A percentile compares a stretch with the other conserved stretches of the same genome.
phyloP scores from a whole-genome alignment of 768 basidiomycete genomes.

The Gyrodon lividus region DNA sequence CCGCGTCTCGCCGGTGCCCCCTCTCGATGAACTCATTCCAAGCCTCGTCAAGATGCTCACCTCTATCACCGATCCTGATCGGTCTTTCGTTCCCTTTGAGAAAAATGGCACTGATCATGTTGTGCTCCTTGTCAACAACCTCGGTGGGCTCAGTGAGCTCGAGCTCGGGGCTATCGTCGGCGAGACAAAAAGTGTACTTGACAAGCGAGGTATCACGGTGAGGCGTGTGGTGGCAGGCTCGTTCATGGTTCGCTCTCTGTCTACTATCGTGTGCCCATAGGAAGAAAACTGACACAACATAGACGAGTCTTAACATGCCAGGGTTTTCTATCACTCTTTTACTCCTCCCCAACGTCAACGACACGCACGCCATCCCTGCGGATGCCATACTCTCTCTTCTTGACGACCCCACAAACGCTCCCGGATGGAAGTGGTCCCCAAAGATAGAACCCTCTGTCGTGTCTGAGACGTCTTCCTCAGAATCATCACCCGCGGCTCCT shows the following conservation, averaged over 20 bases:
- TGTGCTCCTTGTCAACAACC: conserved; percentile 83
- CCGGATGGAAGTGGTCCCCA: conserved; percentile 86
- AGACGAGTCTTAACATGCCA: conserved; percentile 92
- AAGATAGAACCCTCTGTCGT: conserved; percentile 36
- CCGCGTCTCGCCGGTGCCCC: conserved; percentile 68
- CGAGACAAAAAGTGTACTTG: conserved; percentile 57
- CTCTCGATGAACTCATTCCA: conserved; percentile 66
- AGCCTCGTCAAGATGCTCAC: conserved; percentile 68
- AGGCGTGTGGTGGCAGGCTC: conserved; percentile 72
- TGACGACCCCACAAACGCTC: conserved; percentile 64
- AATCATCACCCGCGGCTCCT: conserved; percentile 9
- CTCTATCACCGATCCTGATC: conserved; percentile 71
- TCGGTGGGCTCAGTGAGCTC: conserved; percentile 82
- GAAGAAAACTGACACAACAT: conserved; percentile 4
- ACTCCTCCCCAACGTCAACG: conserved; percentile 56
- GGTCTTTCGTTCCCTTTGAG: conserved; percentile 72
- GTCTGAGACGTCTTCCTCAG: conserved; percentile 10
- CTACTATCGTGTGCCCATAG: background rate
- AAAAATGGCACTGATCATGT: conserved; percentile 64
- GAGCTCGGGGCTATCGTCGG: conserved; percentile 70
- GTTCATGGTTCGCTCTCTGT: conserved; percentile 66
- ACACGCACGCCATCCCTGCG: conserved; percentile 37
- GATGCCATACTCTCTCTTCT: conserved; percentile 61
- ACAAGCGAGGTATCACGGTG: conserved; percentile 53
- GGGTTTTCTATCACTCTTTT: conserved; percentile 86